These are phyloP conservation scores for Fusarium siculi DNA, from an alignment of 2,329 filamentous ascomycete genomes.

Conservation along the genomic window DNA sequence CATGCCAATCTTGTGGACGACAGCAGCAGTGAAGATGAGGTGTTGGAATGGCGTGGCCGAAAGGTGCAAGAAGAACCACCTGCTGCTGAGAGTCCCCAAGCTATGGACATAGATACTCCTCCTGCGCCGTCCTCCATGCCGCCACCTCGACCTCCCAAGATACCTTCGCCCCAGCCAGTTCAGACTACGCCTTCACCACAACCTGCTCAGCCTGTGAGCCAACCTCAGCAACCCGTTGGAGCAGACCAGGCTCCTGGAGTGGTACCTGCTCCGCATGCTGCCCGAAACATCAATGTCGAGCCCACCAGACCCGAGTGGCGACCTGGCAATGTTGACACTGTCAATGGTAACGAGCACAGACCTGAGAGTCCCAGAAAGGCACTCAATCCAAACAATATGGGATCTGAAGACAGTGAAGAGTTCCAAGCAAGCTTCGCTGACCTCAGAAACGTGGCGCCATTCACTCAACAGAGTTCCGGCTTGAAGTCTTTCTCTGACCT, in stretches of 20 bases:
- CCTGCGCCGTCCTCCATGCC: conserved; percentile 37
- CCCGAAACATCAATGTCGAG: conserved; percentile 67
- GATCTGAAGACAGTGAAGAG: conserved; percentile 67
- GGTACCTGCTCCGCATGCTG: conserved; percentile 36
- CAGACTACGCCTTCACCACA: conserved; percentile 24
- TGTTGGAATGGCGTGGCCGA: conserved; percentile 49
- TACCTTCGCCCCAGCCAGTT: conserved; percentile 21
- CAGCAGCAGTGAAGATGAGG: conserved; percentile 58
- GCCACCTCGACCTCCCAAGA: conserved; percentile 33
- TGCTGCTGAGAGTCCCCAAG: conserved; percentile 61
- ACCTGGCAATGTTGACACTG: conserved; percentile 56
- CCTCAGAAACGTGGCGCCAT: conserved; percentile 66
- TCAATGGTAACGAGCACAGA: conserved; percentile 38
- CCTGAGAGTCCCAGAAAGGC: conserved; percentile 34
- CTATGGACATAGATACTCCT: conserved; percentile 74
- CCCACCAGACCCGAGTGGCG: conserved; percentile 70
- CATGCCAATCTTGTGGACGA: conserved; percentile 60
- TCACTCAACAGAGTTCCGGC: conserved; percentile 59
- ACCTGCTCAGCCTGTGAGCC: conserved; percentile 4
- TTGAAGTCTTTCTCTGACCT: conserved; percentile 66
- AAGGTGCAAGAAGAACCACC: conserved; percentile 46
- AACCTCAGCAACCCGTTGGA: not conserved
- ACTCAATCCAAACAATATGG: conserved; percentile 52
- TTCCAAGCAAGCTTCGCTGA: conserved; percentile 66
- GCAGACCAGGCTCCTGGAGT: not conserved